Base-by-base conservation (phyloP, 2,329 filamentous ascomycete genomes). In the Neodidymelliopsis sp. region DNA sequence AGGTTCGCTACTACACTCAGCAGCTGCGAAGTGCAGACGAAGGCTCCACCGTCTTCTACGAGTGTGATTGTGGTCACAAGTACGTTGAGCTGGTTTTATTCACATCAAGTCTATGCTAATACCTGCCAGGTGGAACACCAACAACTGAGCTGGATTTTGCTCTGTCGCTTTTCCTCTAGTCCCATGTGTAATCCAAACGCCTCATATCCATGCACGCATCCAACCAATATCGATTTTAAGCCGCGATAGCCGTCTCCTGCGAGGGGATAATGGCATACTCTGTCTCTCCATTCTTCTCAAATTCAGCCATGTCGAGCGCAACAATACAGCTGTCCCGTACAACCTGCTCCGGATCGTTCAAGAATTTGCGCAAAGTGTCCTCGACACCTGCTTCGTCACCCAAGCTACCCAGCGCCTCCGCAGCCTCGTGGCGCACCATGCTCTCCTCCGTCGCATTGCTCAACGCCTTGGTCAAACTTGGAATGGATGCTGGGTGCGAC, bases 361-460 rank as follows among this genome's bases (percentile, higher is more conserved):
- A 76, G 75, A 97, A 97, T 56, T 80, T 82, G 75, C 84, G 90
- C 67, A 99, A 72, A 4, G 85, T 88, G 46, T 91, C 90, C 70
- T 97, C 92, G 10, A 99, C 94, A 15, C 93, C 93, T 36, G 91
- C 88, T 74, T 97, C 92, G 16, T 96, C 91, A 18, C 94, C 95
- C 23, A 99, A 81, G 66, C 92, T 96, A 19, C 94, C 94, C 19
- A 99, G 84, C 18, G 94, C 94, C 77, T 99, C 94, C 1, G 95
- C 94, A 37, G 94, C 95, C 76, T 99, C 94, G 69, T 99, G 94
- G 47, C 94, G 87, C 47, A 99, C 94, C 94, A 99, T 99, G 66
- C 92, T 91, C 18, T 85, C 88, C 77, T 99, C 94, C 45, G 89
- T 80, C 37, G 83, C 77, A 71, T 99, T 82, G 64, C 88, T 88